A percentile compares a stretch with the other conserved stretches of the same genome.
Conservation (phyloP, 257 asterid genomes). For the Leonotis leonurus region DNA sequence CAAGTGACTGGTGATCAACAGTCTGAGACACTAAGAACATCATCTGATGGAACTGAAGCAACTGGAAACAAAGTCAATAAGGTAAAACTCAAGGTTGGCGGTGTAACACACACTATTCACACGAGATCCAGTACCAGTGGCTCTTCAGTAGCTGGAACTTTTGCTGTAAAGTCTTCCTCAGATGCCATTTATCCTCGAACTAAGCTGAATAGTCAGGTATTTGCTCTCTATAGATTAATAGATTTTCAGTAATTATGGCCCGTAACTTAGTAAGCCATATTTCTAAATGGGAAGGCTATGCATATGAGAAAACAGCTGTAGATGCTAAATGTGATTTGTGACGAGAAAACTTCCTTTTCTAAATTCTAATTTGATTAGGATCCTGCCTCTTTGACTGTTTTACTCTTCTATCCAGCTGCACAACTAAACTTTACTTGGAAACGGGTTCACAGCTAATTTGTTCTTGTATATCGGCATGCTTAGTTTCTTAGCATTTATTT, state of each 20-base stretch:
- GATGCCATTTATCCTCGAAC: constrained; percentile 22
- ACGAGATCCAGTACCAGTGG: constrained; percentile 34
- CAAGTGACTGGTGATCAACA: constrained; percentile 9
- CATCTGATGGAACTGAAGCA: constrained; percentile 37
- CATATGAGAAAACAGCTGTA: not conserved
- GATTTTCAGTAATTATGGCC: not conserved
- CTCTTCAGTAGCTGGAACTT: constrained; percentile 47
- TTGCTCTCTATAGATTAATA: not conserved
- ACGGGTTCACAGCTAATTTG: not conserved
- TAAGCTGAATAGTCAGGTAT: constrained; percentile 37
- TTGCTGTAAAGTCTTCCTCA: constrained; percentile 32
- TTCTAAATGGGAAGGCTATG: not conserved
- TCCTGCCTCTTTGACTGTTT: not conserved
- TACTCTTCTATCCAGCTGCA: not conserved
- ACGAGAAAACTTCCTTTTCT: not conserved
- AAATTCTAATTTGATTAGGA: not conserved
- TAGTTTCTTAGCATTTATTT: not conserved
- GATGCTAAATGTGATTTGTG: not conserved
- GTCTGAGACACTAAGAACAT: constrained; percentile 22
- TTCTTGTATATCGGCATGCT: not conserved
- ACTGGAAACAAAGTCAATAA: constrained; percentile 40
- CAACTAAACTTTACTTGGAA: not conserved
- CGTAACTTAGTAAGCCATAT: not conserved
- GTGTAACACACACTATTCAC: constrained; percentile 65
- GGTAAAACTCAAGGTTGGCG: constrained; percentile 80